Evolutionary conservation across 2,329 filamentous ascomycete species (phyloP).

Genomic region (Trichoderma oligosporum): DNA sequence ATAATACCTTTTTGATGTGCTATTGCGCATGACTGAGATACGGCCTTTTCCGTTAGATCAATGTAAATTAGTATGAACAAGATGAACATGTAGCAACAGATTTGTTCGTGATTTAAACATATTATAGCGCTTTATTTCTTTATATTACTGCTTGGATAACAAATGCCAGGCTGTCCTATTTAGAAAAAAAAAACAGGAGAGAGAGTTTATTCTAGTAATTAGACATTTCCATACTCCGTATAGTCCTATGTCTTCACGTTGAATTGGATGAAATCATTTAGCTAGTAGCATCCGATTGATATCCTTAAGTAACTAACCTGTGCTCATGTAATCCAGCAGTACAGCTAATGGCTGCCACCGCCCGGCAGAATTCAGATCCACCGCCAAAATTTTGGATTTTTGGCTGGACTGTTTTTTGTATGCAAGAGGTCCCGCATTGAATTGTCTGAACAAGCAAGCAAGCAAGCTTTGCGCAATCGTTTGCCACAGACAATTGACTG

Average conservation of each 20-base stretch:
- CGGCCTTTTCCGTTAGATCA: slow-evolving; percentile 11
- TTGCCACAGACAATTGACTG: slow-evolving; percentile 29
- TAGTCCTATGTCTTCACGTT: no score
- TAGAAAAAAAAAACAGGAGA: no score
- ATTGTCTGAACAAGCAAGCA: slow-evolving; percentile 22
- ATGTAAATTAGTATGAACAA: slow-evolving; percentile 17
- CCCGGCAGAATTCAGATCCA: slow-evolving; percentile 38
- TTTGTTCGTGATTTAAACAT: neutral
- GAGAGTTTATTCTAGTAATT: no score
- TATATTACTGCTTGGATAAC: no score
- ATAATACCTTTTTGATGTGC: neutral
- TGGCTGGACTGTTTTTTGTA: slow-evolving; percentile 20
- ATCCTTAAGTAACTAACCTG: no score
- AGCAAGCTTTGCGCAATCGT: slow-evolving; percentile 30
- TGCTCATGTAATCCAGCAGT: neutral
- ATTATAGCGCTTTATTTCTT: neutral
- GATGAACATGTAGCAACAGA: slow-evolving; percentile 14
- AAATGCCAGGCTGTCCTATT: no score
- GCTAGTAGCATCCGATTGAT: no score
- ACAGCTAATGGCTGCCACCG: slow-evolving; percentile 28
- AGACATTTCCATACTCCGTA: no score
- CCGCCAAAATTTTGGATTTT: slow-evolving; percentile 40
- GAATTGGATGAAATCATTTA: no score
- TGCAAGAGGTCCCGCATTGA: slow-evolving; percentile 23
- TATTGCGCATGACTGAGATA: slow-evolving; percentile 9